Evolutionary conservation across 345 rosid species (phyloP).

Genomic region (Eutrema heterophyllum): DNA sequence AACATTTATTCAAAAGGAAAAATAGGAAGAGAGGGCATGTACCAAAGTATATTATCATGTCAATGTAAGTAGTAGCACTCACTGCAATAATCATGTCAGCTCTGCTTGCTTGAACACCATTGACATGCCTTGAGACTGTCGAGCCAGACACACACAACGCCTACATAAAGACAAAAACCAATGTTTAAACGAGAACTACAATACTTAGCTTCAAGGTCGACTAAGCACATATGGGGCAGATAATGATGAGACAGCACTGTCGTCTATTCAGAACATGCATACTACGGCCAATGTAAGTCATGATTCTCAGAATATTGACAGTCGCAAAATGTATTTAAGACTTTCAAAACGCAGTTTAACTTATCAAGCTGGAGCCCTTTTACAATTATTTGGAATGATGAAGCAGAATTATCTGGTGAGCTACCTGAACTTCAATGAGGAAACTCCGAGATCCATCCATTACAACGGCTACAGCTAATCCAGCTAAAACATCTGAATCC

Average conservation of each 20-base stretch:
- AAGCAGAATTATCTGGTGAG: neutral
- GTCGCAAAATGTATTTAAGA: neutral
- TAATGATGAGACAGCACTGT: conserved; percentile 3
- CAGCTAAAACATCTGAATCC: conserved; percentile 79
- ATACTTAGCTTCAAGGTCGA: neutral
- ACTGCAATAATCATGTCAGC: conserved; percentile 94
- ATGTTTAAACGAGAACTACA: neutral
- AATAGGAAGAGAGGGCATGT: neutral
- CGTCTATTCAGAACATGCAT: neutral
- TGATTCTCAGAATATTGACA: conserved; percentile 4
- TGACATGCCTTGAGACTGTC: conserved; percentile 62
- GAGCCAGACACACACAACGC: conserved; percentile 73
- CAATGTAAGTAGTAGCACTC: conserved; percentile 26
- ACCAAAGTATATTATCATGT: neutral
- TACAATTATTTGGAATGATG: neutral
- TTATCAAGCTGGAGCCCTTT: neutral
- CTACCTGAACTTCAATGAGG: conserved; percentile 87
- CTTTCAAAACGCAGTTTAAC: conserved; percentile 5
- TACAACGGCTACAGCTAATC: conserved; percentile 82
- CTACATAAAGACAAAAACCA: conserved; percentile 34
- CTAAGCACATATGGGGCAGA: neutral
- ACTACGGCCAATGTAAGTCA: neutral
- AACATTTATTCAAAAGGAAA: neutral
- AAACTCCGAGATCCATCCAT: conserved; percentile 91
- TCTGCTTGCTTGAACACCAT: conserved; percentile 75